Evolutionary conservation across 129 eudicot genomes (phyloP), one percentile per base, ranked within the genome.

Genomic region (Gnaphalium uliginosum): DNA sequence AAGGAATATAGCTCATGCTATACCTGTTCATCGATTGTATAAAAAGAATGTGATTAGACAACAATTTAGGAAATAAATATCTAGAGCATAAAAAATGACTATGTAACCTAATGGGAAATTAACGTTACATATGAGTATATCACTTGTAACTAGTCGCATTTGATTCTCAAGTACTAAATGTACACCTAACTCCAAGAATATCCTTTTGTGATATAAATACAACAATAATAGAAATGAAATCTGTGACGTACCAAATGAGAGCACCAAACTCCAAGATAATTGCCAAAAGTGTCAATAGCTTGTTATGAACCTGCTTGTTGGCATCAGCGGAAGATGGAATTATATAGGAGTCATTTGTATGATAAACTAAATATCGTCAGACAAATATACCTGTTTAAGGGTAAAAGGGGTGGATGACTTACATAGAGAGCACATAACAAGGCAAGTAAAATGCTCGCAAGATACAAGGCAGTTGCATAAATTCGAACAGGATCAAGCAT

Each of bases 401-500:
- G 73, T 4, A 67, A 25, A 53, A 68, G 8, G 24, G 71, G 11
- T 5, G 66, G 77, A 14, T 5, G 26, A 75, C 99, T 87, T 75
- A 91, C 99, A 80, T 89, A 95, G 74, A 95, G 86, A 61, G 99
- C 99, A 80, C 93, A 94, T 77, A 94, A 91, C 69, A 94, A 80
- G 71, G 97, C 89, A 79, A 91, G 80, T 66, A 91, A 83, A 82
- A 90, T 90, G 85, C 97, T 94, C 14, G 97, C 96, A 78, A 91
- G 79, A 79, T 90, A 94, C 75, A 94, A 77, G 18, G 99, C 97
- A 53, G 99, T 94, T 75, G 99, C 99, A 78, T 94, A 94, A 59
- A 94, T 90, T 57, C 99, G 88, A 41, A 84, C 96, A 58, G 99
- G 94, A 81, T 94, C 99, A 84, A 94, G 96, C 99, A 94, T 94